Conservation (phyloP, 495 filamentous ascomycete genomes). For the Lasiosphaeria ovina region DNA sequence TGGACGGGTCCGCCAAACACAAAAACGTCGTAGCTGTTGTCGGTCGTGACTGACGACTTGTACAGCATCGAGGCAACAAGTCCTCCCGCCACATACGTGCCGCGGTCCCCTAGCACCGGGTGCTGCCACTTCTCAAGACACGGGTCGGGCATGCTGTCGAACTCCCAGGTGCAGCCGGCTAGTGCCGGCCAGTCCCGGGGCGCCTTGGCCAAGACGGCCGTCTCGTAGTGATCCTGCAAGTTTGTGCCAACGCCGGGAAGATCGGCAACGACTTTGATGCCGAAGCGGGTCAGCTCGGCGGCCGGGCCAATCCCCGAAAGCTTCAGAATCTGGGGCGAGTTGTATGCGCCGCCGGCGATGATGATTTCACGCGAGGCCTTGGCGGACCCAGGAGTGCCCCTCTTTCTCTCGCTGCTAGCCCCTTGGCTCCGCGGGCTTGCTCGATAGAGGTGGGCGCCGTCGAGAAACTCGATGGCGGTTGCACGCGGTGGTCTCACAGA, state of each 20-base stretch:
- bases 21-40: constrained; percentile 48
- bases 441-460: constrained; percentile 57
- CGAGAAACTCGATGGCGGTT: constrained; percentile 62
- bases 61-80: constrained; percentile 47
- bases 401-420: neutral
- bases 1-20: constrained; percentile 52
- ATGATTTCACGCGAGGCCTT: constrained; percentile 61
- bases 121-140: constrained; percentile 50
- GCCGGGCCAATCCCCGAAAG: constrained; percentile 60
- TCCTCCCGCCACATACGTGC: constrained; percentile 51
- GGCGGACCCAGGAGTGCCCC: constrained; percentile 45
- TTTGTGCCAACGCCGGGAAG: constrained; percentile 65
- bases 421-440: constrained; percentile 46
- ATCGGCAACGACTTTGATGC: constrained; percentile 53
- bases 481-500: constrained; percentile 46
- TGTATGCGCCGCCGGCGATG: constrained; percentile 58
- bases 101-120: constrained; percentile 36
- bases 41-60: constrained; percentile 40
- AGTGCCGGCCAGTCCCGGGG: constrained; percentile 43
- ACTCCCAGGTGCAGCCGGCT: constrained; percentile 43
- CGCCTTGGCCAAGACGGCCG: constrained; percentile 44
- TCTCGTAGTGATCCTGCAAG: constrained; percentile 64
- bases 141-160: constrained; percentile 41
- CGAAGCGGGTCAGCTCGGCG: constrained; percentile 43
- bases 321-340: constrained; percentile 63